Evolutionary conservation across 140 eudicot species (phyloP).

Genomic region (Senecio squalidus): DNA sequence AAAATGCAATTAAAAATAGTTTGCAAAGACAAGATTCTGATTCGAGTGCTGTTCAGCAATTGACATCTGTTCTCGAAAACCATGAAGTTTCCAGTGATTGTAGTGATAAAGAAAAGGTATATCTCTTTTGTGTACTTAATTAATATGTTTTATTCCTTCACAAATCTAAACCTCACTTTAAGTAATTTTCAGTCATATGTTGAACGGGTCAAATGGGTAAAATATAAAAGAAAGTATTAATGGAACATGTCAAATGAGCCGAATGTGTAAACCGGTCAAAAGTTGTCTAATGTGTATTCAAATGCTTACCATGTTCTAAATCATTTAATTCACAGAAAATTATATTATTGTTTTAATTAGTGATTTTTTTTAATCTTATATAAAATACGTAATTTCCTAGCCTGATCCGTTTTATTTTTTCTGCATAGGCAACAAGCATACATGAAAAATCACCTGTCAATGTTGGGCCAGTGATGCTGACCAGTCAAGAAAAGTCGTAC

Average conservation of each 20-base stretch:
- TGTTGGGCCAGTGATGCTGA: conserved; percentile 20
- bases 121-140: background rate
- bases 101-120: conserved; percentile 49
- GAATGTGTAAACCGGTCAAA: no score
- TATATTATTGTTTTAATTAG: no score
- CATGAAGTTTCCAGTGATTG: conserved; percentile 25
- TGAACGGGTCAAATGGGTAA: no score
- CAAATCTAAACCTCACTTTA: background rate
- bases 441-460: conserved; percentile 34
- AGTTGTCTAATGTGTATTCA: no score
- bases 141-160: background rate
- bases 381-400: background rate
- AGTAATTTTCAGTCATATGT: no score
- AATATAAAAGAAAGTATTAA: no score
- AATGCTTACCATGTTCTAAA: no score
- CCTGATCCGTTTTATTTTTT: background rate
- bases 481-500: conserved; percentile 51
- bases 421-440: conserved; percentile 34
- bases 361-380: no score
- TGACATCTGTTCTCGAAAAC: conserved; percentile 20
- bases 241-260: no score
- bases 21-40: conserved; percentile 22
- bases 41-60: conserved; percentile 18
- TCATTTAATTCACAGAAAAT: no score
- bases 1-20: conserved; percentile 26